Base-by-base conservation (phyloP, 1,284 basidiomycete species). In the Anthracocystis setariae region DNA sequence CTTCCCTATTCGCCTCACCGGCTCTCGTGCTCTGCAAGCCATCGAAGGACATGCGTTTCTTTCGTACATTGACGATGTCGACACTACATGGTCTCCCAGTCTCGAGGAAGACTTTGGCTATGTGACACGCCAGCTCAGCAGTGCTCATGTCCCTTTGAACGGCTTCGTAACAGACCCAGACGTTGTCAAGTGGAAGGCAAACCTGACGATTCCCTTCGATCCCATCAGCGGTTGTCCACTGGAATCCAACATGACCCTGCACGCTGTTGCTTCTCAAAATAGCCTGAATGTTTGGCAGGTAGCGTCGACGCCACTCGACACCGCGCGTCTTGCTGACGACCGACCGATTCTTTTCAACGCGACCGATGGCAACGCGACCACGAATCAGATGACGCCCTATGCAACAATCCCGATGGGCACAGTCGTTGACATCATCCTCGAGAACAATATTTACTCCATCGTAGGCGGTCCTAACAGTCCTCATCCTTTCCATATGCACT, bases 251-350 rank as follows among this genome's bases (percentile, higher is more conserved):
- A 60, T 72, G 67, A 74, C 73, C 17, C 50, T 74, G 10, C 73
- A 74, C 35, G 73, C 73, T 8, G 67, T 71, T 0, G 63, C 68
- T n/a, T 71, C 73, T 3, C 73, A 74, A 54, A 62, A 62, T 46
- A 66, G 62, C 24, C 68, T 74, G 44, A 74, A 74, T 21, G 73
- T 74, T 2, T 74, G 73, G 73, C 73, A 74, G 54, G 24, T 74
- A 7, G 73, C 73, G 4, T 60, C 67, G 21, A 42, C 54, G 29
- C 73, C 73, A 2, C 46, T 74, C 15, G 60, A 72, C 51, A 72
- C 73, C 3, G 68, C 52, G n/a, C 58, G 51, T 21, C n/a, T 70
- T 23, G 68, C 62, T 29, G 68, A 72, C 47, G 61, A 56, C 2
- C 48, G 63, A 13, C 73, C 73, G 7, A 66, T 72, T 45, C 60